phyloP scores from a whole-genome alignment of 305 asterid genomes.

The Rubia peregrina region DNA sequence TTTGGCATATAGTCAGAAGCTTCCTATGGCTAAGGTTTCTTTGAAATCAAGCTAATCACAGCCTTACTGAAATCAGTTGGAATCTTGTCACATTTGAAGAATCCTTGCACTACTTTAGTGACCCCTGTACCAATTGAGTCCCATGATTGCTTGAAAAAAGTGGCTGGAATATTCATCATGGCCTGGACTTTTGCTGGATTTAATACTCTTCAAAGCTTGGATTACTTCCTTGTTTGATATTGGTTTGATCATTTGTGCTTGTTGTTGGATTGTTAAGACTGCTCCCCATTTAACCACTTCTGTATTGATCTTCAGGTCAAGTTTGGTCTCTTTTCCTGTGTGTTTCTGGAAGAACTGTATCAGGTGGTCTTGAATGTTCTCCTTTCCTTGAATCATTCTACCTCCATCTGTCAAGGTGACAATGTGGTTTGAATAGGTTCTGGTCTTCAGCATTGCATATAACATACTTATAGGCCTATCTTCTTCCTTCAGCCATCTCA shows the following conservation, averaged over 20 bases:
- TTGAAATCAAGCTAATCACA: not conserved
- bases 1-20: not conserved
- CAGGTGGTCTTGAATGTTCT: not conserved
- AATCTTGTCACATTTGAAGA: not conserved
- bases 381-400: not conserved
- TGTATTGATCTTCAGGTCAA: no score
- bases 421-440: not conserved
- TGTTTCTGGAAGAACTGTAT: not conserved
- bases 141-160: not conserved
- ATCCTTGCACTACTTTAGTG: not conserved
- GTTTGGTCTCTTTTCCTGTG: not conserved
- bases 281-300: not conserved
- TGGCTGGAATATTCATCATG: not conserved
- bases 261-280: not conserved
- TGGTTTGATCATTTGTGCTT: not conserved
- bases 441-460: not conserved
- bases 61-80: not conserved
- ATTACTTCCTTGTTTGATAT: not conserved
- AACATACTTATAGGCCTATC: not conserved
- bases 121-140: not conserved
- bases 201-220: not conserved
- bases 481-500: not conserved
- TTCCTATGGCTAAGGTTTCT: not conserved
- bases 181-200: not conserved
- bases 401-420: no score